These are phyloP conservation scores for Echium plantagineum DNA, from an alignment of 257 asterid genomes.

Conservation along the genomic window DNA sequence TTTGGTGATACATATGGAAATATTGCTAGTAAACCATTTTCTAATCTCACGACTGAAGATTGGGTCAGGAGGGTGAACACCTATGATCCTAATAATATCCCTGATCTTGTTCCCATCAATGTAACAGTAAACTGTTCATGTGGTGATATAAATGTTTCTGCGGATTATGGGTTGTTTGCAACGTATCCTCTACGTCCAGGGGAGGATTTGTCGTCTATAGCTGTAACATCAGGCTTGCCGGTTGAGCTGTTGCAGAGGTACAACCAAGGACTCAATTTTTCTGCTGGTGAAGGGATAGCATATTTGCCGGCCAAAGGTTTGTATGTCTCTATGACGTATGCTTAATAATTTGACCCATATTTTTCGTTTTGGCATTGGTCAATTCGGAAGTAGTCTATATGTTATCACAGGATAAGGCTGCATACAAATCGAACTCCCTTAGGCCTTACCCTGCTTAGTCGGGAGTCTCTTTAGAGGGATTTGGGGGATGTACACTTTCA, in stretches of 20 bases:
- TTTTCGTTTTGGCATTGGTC: not conserved
- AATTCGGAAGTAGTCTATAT: no score
- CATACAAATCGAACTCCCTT: no score
- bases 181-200: constrained; percentile 47
- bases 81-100: constrained; percentile 41
- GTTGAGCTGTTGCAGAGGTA: constrained; percentile 30
- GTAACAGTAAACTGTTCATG: constrained; percentile 80
- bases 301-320: constrained; percentile 74
- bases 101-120: constrained; percentile 34
- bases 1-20: constrained; percentile 46
- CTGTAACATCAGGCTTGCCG: constrained; percentile 30
- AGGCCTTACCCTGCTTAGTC: no score
- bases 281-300: constrained; percentile 39
- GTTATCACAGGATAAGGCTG: no score
- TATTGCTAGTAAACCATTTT: constrained; percentile 34
- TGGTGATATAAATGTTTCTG: constrained; percentile 45
- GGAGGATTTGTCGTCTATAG: constrained; percentile 35
- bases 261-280: constrained; percentile 38
- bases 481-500: no score
- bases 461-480: no score
- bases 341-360: not conserved
- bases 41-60: constrained; percentile 47
- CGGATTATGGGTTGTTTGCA: constrained; percentile 50
- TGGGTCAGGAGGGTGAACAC: constrained; percentile 63
- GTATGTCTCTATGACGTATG: constrained; percentile 3